Evolutionary conservation across 331 rosid genomes (phyloP), one percentile per base, ranked within the genome.

Genomic region (Cucumis variabilis): DNA sequence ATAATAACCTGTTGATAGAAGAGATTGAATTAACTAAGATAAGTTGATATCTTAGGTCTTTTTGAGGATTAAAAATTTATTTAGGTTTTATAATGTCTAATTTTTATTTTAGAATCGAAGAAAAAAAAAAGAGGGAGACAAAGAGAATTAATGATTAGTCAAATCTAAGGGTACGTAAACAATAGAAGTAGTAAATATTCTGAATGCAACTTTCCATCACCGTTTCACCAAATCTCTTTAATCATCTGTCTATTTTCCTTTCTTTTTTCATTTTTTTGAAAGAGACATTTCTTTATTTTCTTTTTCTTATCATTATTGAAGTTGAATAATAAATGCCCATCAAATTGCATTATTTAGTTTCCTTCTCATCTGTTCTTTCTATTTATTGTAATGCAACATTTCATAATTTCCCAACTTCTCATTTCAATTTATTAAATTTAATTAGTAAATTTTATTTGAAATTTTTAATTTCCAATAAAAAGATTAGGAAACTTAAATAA

Each of bases 131-230:
- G 14, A 11, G 23, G 63, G 44, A 15, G 69, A 80, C 85, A 80
- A 80, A 79, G 84, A 20, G 84, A 53, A 79, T 79, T 79, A 79
- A 79, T 79, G 84, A 79, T 79, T 15, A 79, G 67, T 79, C 84
- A 79, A 44, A 51, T 79, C 84, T 41, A 17, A 17, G 62, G 65
- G 67, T n/a, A 79, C 65, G 7, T 24, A 3, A 15, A 79, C 60
- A 79, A 79, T 21, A 55, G 16, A 79, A 19, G 85, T 28, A 80
- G 85, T 80, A 80, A 83, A 83, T 68, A 83, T 83, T 65, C 86
- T 83, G 62, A 68, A 63, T 66, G 14, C 73, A 83, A 63, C 86
- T 66, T 44, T 37, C 71, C 86, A 41, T 48, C 74, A 37, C 76
- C 21, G 41, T 83, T 82, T 37, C 53, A 82, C 74, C 30, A 80